Percentiles rank a stretch among this genome's conserved stretches.
Evolutionary conservation across 2,329 filamentous ascomycete genomes (phyloP).

Genomic region (Amesomyces nigricolor): DNA sequence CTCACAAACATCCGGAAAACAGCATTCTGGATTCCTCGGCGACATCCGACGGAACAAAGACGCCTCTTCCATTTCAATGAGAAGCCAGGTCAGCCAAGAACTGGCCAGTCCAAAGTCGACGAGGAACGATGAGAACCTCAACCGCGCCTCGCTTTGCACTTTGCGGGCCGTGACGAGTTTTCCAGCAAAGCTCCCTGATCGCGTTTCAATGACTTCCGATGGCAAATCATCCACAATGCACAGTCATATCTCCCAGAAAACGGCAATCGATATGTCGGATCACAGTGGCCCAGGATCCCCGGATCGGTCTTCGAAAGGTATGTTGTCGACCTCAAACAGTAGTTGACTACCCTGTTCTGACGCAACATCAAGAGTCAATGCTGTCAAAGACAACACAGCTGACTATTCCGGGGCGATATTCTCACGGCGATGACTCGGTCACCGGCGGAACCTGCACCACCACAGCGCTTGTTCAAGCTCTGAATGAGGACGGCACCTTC

Average conservation of each 20-base stretch:
- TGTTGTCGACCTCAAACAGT: background rate
- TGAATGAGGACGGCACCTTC: slow-evolving; percentile 38
- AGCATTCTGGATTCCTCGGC: slow-evolving; percentile 40
- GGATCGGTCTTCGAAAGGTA: slow-evolving; percentile 34
- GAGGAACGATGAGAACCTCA: background rate
- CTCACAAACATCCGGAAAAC: slow-evolving; percentile 30
- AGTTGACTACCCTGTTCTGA: background rate
- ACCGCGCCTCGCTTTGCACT: slow-evolving; percentile 5
- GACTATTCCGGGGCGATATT: slow-evolving; percentile 27
- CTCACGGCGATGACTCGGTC: slow-evolving; percentile 31
- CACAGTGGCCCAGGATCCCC: slow-evolving; percentile 6
- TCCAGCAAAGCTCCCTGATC: background rate
- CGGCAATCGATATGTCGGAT: background rate
- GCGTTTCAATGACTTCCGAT: background rate
- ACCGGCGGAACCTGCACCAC: slow-evolving; percentile 26
- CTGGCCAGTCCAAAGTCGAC: background rate
- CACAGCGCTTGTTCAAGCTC: slow-evolving; percentile 34
- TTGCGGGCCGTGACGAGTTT: background rate
- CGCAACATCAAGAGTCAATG: slow-evolving; percentile 36
- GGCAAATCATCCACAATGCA: background rate
- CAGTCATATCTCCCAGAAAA: background rate
- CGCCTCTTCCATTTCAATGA: slow-evolving; percentile 13
- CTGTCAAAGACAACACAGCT: slow-evolving; percentile 40
- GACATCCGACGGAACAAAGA: slow-evolving; percentile 35
- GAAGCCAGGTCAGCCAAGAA: slow-evolving; percentile 17